These are phyloP conservation scores for Malbranchea zuffiana DNA, from an alignment of 2,329 filamentous ascomycete species.

Conservation along the genomic window DNA sequence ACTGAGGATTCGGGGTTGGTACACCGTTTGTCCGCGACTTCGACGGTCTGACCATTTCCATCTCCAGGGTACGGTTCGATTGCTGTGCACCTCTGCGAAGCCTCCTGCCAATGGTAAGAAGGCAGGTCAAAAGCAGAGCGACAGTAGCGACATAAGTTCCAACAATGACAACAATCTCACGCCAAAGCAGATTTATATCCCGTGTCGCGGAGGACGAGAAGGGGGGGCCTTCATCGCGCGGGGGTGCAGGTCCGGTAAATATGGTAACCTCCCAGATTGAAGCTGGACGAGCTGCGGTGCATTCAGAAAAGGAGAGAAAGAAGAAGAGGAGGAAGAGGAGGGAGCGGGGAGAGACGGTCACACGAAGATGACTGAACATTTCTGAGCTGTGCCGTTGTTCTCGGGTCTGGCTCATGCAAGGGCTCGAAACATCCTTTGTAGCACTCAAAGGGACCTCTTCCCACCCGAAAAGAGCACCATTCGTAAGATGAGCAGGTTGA, in stretches of 20 bases:
- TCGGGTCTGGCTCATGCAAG: no score
- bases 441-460: no score
- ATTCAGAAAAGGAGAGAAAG: slow-evolving; percentile 1
- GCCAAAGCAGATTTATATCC: slow-evolving; percentile 58
- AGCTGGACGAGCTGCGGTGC: slow-evolving; percentile 5
- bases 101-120: slow-evolving; percentile 53
- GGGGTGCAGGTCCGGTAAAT: slow-evolving; percentile 47
- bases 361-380: slow-evolving; percentile 4
- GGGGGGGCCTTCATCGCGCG: slow-evolving; percentile 50
- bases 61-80: slow-evolving; percentile 42
- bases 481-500: no score
- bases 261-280: slow-evolving; percentile 31
- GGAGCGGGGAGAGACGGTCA: background rate
- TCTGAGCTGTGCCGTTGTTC: slow-evolving; percentile 2
- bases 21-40: slow-evolving; percentile 21
- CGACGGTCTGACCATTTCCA: slow-evolving; percentile 46
- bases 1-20: slow-evolving; percentile 27
- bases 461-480: no score
- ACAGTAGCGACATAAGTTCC: slow-evolving; percentile 72
- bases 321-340: slow-evolving; percentile 6
- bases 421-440: no score
- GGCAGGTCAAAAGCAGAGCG: slow-evolving; percentile 57
- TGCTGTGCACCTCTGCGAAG: slow-evolving; percentile 41
- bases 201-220: slow-evolving; percentile 49
- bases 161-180: slow-evolving; percentile 72